Evolutionary conservation across 164 flowering plant genomes (phyloP).

Genomic region (Chloranthus sessilifolius): DNA sequence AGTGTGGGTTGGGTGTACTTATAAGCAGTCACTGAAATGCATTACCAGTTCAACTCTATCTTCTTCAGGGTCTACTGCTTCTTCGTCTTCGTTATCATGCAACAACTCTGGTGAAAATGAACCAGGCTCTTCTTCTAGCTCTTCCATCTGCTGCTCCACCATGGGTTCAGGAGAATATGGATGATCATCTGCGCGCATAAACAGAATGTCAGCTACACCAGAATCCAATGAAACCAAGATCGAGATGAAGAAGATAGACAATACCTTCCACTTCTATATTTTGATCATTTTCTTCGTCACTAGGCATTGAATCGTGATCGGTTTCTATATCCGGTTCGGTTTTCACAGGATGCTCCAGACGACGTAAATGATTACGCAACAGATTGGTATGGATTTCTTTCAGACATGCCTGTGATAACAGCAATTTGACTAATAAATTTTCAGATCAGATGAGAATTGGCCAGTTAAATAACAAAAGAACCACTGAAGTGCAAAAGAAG

Average conservation of each 20-base stretch:
- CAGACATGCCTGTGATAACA: slow-evolving; percentile 68
- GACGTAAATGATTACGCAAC: slow-evolving; percentile 65
- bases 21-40: slow-evolving; percentile 1
- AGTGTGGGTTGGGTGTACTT: too few species aligned
- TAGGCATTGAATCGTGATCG: slow-evolving; percentile 22
- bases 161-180: slow-evolving; percentile 53
- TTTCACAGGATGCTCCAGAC: slow-evolving; percentile 58
- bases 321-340: slow-evolving; percentile 34
- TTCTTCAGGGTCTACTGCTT: slow-evolving; percentile 89
- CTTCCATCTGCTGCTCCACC: slow-evolving; percentile 31
- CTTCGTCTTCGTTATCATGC: slow-evolving; percentile 82
- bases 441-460: neutral
- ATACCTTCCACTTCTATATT: slow-evolving; percentile 52
- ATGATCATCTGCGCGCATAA: slow-evolving; percentile 28
- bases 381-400: slow-evolving; percentile 84
- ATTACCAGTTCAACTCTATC: slow-evolving; percentile 78
- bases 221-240: neutral
- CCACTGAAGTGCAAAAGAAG: neutral
- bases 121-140: slow-evolving; percentile 71
- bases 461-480: neutral
- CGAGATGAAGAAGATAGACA: neutral
- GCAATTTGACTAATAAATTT: slow-evolving; percentile 2
- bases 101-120: slow-evolving; percentile 85
- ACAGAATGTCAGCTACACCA: slow-evolving; percentile 10
- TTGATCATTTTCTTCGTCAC: slow-evolving; percentile 39